phyloP scores from a whole-genome alignment of 2,329 filamentous ascomycete genomes.

The Cryphonectria nitschkei region DNA sequence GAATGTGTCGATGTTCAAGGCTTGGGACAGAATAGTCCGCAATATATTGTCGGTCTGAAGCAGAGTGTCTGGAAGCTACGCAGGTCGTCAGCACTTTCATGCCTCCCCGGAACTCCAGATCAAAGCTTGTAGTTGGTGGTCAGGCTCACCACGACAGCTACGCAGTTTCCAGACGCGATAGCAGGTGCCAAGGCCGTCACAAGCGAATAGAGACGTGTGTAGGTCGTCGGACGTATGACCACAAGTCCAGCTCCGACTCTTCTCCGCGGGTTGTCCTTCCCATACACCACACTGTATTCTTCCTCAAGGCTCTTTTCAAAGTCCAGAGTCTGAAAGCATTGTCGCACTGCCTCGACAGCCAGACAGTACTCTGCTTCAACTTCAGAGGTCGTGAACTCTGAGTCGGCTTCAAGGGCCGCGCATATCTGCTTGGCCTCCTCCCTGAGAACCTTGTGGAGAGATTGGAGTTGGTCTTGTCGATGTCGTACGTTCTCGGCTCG shows the following conservation, averaged over 20 bases:
- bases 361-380: slow-evolving; percentile 39
- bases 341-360: slow-evolving; percentile 36
- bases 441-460: slow-evolving; percentile 40
- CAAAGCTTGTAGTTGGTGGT: not conserved
- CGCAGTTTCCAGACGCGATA: slow-evolving; percentile 42
- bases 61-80: slow-evolving; percentile 33
- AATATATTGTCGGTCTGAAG: slow-evolving; percentile 33
- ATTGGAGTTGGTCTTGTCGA: slow-evolving; percentile 43
- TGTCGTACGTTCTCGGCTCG: slow-evolving; percentile 43
- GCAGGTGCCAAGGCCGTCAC: slow-evolving; percentile 40
- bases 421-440: slow-evolving; percentile 36
- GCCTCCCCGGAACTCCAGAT: not conserved
- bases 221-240: slow-evolving; percentile 38
- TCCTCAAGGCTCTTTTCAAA: slow-evolving; percentile 34
- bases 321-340: slow-evolving; percentile 37
- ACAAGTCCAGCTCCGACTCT: slow-evolving; percentile 37
- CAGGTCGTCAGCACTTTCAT: not conserved
- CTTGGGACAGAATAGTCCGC: slow-evolving; percentile 30
- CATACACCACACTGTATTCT: slow-evolving; percentile 38
- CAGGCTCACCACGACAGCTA: slow-evolving; percentile 38
- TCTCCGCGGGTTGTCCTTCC: slow-evolving; percentile 33
- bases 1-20: slow-evolving; percentile 36
- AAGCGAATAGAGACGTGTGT: slow-evolving; percentile 40
- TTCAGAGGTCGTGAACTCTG: slow-evolving; percentile 38
- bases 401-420: slow-evolving; percentile 39